Evolutionary conservation across 768 basidiomycete species (phyloP).

Genomic region (Lyophyllum decastes): DNA sequence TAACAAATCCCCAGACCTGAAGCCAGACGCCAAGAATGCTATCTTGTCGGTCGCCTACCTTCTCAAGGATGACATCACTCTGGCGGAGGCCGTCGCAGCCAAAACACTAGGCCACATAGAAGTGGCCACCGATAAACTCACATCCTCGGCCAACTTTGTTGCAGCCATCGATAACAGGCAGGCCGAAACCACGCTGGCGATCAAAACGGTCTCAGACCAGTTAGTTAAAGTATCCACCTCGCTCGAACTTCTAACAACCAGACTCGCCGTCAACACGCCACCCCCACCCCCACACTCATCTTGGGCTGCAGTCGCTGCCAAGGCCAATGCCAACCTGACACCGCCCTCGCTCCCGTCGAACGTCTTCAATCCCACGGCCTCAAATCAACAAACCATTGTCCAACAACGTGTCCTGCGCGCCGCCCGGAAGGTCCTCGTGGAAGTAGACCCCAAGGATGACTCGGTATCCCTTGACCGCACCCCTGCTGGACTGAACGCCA

Average conservation of each 20-base stretch:
- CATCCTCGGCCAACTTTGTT: not conserved
- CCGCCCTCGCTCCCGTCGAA: too few species aligned
- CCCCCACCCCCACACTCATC: not conserved
- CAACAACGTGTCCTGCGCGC: conserved; percentile 2
- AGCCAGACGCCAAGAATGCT: not conserved
- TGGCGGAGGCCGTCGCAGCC: not conserved
- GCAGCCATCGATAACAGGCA: not conserved
- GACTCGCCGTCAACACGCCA: not conserved
- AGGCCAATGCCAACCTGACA: not conserved
- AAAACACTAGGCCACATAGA: not conserved
- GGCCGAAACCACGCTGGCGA: not conserved
- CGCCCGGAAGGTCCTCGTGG: not conserved
- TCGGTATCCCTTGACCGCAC: not conserved
- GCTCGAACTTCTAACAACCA: not conserved
- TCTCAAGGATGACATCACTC: not conserved
- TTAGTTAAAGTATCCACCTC: not conserved
- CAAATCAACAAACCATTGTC: not conserved
- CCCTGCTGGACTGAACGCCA: not conserved
- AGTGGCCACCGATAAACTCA: not conserved
- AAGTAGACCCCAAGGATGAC: not conserved
- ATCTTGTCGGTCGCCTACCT: not conserved
- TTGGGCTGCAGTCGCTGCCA: too few species aligned
- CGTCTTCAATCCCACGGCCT: not conserved
- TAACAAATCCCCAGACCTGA: not conserved
- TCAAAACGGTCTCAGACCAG: not conserved